These are phyloP conservation scores for Saturnispora saitoi DNA, from an alignment of 805 yeast species.

Conservation along the genomic window DNA sequence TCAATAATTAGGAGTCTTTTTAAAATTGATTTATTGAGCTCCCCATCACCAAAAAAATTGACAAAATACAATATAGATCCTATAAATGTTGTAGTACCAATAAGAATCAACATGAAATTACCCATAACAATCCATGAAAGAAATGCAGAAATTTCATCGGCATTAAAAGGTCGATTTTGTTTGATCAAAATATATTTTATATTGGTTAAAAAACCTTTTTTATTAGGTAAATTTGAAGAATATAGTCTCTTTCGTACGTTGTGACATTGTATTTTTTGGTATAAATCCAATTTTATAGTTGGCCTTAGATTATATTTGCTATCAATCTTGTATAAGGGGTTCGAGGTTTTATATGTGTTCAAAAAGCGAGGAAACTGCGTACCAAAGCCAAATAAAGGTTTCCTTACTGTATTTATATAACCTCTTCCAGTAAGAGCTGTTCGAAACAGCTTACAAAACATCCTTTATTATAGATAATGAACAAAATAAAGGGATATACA, in stretches of 20 bases:
- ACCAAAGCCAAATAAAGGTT: not conserved
- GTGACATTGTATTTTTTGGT: too few relatives aligned
- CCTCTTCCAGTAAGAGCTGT: not conserved
- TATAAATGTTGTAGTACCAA: conserved; percentile 52
- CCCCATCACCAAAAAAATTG: conserved; percentile 28
- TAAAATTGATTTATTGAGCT: conserved; percentile 20
- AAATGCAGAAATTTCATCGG: conserved; percentile 47
- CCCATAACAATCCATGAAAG: conserved; percentile 53
- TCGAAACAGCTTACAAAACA: not conserved
- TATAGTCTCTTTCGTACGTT: not conserved
- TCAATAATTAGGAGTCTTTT: conserved; percentile 28
- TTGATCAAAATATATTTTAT: conserved; percentile 41
- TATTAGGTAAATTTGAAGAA: not conserved
- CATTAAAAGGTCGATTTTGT: conserved; percentile 39
- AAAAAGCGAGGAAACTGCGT: not conserved
- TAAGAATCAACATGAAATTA: conserved; percentile 42
- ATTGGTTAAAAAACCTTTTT: not conserved
- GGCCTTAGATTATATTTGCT: not conserved
- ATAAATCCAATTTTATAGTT: not conserved
- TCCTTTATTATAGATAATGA: not conserved
- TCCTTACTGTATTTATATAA: not conserved
- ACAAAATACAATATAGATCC: conserved; percentile 38
- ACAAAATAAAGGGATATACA: not conserved
- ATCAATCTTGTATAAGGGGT: not conserved
- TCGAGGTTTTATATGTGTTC: not conserved